A percentile compares a stretch with the other conserved stretches of the same genome.
These are phyloP conservation scores for Apocynum venetum DNA, from an alignment of 257 asterid genomes.

Conservation along the genomic window DNA sequence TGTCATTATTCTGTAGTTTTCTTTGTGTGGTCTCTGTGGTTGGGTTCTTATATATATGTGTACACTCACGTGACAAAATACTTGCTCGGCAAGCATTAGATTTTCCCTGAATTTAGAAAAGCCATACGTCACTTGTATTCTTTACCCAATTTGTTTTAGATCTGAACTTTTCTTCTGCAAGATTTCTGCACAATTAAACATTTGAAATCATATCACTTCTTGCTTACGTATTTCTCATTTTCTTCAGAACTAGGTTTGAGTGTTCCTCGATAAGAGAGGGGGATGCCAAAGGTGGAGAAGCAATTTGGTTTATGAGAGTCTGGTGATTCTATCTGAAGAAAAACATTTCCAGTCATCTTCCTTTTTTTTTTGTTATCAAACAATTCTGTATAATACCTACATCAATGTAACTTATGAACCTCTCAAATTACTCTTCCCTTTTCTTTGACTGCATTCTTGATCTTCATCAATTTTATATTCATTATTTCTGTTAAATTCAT, in stretches of 20 bases:
- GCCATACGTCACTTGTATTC: not conserved
- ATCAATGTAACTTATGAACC: not conserved
- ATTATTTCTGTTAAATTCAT: not conserved
- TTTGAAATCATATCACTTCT: conserved; percentile 5
- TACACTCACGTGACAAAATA: not conserved
- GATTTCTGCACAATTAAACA: not conserved
- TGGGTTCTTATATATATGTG: not conserved
- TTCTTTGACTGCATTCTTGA: not conserved
- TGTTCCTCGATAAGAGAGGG: conserved; percentile 65
- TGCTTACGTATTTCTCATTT: conserved; percentile 19
- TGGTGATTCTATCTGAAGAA: conserved; percentile 4
- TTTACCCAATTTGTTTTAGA: not conserved
- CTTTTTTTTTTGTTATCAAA: not conserved
- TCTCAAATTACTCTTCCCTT: not conserved
- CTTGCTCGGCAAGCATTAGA: too few relatives aligned
- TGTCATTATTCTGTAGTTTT: not conserved
- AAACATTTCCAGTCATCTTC: not conserved
- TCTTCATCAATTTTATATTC: not conserved
- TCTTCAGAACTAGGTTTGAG: conserved; percentile 68
- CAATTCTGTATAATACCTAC: not conserved
- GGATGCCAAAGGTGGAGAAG: conserved; percentile 32
- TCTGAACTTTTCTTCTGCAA: not conserved
- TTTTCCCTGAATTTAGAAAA: too few relatives aligned
- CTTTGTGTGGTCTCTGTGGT: not conserved
- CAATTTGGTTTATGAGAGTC: conserved; percentile 9